A percentile compares a stretch with the other conserved stretches of the same genome.
These are phyloP conservation scores for Amanita phalloides DNA, from an alignment of 768 basidiomycete genomes.

Conservation along the genomic window DNA sequence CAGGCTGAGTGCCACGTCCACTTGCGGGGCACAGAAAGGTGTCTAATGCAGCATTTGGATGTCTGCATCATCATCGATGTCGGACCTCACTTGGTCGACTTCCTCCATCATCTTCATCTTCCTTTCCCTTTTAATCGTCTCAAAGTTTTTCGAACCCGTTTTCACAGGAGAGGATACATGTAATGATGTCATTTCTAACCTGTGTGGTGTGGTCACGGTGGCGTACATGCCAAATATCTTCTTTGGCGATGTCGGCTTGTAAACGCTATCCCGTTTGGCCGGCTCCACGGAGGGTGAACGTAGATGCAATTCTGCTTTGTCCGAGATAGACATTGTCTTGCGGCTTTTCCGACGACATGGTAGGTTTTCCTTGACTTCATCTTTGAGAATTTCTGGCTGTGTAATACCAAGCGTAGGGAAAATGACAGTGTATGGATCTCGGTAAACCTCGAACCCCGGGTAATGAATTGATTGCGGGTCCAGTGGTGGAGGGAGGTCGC, in stretches of 20 bases:
- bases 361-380: conserved; percentile 48
- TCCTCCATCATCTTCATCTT: conserved; percentile 6
- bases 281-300: not conserved
- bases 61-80: not conserved
- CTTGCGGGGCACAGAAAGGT: not conserved
- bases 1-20: not conserved
- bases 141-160: not conserved
- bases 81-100: not conserved
- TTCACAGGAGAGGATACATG: conserved; percentile 1
- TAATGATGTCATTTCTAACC: conserved; percentile 11
- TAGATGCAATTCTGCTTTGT: not conserved
- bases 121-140: not conserved
- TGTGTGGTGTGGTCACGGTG: conserved; percentile 9
- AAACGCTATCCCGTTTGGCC: conserved; percentile 7
- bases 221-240: conserved; percentile 7
- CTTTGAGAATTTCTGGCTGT: conserved; percentile 18
- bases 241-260: conserved; percentile 17
- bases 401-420: conserved; percentile 5
- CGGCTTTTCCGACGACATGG: conserved; percentile 34
- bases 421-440: conserved; percentile 29
- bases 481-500: conserved; percentile 27
- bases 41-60: not conserved
- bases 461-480: conserved; percentile 53
- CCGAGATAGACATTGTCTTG: conserved; percentile 19
- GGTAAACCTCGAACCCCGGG: conserved; percentile 54